phyloP scores from a whole-genome alignment of 192 early-diverging fungal species.

The Coemansia sp. region DNA sequence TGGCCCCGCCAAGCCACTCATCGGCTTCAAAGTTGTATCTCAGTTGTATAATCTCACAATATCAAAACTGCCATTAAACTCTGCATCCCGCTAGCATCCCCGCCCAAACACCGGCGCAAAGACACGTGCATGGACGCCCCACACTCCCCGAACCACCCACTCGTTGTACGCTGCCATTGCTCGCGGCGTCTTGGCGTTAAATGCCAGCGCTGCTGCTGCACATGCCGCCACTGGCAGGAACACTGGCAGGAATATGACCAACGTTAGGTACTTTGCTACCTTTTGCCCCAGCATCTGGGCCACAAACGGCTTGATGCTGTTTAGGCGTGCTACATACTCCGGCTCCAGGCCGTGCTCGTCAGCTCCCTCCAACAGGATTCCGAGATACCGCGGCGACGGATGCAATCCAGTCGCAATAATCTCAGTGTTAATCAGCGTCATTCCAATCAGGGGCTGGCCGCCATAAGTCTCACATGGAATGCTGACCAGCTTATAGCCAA shows the following conservation, averaged over 20 bases:
- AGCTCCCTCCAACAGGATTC: slow-evolving; percentile 42
- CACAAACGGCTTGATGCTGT: slow-evolving; percentile 21
- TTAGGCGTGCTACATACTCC: slow-evolving; percentile 37
- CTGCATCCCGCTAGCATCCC: slow-evolving; percentile 16
- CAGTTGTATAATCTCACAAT: not conserved
- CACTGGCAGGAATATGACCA: slow-evolving; percentile 20
- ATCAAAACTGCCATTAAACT: not conserved
- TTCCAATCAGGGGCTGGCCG: slow-evolving; percentile 17
- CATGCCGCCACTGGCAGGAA: slow-evolving; percentile 15
- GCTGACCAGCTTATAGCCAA: slow-evolving; percentile 42
- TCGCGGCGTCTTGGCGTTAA: slow-evolving; percentile 32
- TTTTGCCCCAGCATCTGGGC: slow-evolving; percentile 28
- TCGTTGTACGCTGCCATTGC: slow-evolving; percentile 21
- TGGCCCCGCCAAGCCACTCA: slow-evolving; percentile 2
- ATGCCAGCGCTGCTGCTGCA: slow-evolving; percentile 13
- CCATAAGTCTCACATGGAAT: slow-evolving; percentile 35
- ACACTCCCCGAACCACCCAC: slow-evolving; percentile 13
- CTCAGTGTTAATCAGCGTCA: slow-evolving; percentile 27
- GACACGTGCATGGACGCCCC: slow-evolving; percentile 34
- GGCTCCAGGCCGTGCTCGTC: slow-evolving; percentile 29
- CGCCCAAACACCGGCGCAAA: slow-evolving; percentile 39
- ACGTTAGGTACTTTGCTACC: slow-evolving; percentile 24
- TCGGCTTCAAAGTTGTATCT: not conserved
- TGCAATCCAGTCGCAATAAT: slow-evolving; percentile 6
- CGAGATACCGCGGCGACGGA: slow-evolving; percentile 43